phyloP scores from a whole-genome alignment of 2,329 filamentous ascomycete species.

The Macrophomina tecta region DNA sequence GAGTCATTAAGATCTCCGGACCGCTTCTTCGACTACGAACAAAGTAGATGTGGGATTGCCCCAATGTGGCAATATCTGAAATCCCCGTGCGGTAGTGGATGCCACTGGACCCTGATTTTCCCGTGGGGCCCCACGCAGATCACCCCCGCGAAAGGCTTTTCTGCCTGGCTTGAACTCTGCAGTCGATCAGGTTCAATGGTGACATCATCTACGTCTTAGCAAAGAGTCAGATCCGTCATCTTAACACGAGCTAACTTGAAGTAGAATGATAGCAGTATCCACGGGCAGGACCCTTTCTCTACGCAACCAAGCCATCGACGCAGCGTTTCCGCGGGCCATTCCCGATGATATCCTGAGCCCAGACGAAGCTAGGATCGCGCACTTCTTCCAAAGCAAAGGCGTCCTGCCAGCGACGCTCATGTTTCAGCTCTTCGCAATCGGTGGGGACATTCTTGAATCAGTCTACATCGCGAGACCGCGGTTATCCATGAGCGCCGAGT shows the following conservation, averaged over 20 bases:
- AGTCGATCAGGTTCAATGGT: not conserved
- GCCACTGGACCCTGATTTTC: conserved; percentile 4
- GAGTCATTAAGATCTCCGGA: too few species aligned
- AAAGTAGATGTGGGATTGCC: too few species aligned
- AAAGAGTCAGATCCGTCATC: too few species aligned
- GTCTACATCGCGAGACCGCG: conserved; percentile 9
- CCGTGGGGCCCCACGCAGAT: not conserved
- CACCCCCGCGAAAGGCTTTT: not conserved
- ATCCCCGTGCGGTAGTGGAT: too few species aligned
- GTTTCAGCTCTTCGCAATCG: conserved; percentile 1
- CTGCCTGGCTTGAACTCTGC: not conserved
- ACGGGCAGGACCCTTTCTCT: conserved; percentile 1
- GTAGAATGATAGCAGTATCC: conserved; percentile 8
- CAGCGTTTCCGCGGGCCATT: not conserved
- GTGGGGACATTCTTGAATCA: conserved; percentile 10
- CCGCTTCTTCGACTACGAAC: too few species aligned
- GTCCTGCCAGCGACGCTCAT: not conserved
- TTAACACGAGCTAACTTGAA: not conserved
- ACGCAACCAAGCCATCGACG: conserved; percentile 6
- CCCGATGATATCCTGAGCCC: not conserved
- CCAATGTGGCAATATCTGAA: too few species aligned
- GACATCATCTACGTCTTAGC: too few species aligned
- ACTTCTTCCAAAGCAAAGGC: conserved; percentile 1
- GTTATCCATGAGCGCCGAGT: not conserved
- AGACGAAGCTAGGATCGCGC: not conserved